phyloP scores from a whole-genome alignment of 768 basidiomycete genomes.

The Rubroboletus satanas region DNA sequence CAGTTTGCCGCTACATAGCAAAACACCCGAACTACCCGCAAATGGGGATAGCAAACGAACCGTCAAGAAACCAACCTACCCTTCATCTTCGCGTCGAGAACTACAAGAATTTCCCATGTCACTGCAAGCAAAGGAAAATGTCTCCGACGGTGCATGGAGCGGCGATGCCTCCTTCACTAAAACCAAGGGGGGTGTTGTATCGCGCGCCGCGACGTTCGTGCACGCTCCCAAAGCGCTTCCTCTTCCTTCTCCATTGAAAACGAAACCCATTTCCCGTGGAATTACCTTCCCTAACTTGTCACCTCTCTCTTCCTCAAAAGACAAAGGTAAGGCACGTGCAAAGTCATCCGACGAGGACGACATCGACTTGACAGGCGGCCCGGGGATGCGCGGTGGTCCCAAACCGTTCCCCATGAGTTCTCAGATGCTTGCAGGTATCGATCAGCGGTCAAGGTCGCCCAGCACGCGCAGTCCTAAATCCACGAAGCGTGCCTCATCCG shows the following conservation, averaged over 20 bases:
- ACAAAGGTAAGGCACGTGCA: constrained; percentile 19
- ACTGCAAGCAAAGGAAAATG: constrained; percentile 21
- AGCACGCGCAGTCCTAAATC: constrained; percentile 4
- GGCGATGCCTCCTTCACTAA: constrained; percentile 10
- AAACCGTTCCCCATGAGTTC: constrained; percentile 50
- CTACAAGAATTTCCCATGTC: constrained; percentile 26
- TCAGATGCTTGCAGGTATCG: constrained; percentile 39
- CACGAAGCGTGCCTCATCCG: constrained; percentile 32
- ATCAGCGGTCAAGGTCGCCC: constrained; percentile 26
- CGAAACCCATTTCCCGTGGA: constrained; percentile 7
- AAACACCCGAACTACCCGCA: constrained; percentile 2
- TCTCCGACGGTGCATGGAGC: constrained; percentile 9
- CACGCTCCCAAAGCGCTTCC: constrained; percentile 6
- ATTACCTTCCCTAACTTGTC: constrained; percentile 24
- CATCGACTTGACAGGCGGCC: background rate
- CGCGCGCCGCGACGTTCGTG: constrained; percentile 5
- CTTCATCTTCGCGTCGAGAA: constrained; percentile 8
- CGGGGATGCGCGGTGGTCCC: background rate
- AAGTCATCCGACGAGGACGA: background rate
- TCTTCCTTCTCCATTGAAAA: constrained; percentile 21
- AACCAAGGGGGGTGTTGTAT: constrained; percentile 7
- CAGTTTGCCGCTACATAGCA: constrained; percentile 1
- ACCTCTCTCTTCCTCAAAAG: constrained; percentile 16
- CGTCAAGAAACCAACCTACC: constrained; percentile 4
- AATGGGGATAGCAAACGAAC: background rate